phyloP scores from a whole-genome alignment of 2,329 filamentous ascomycete genomes.

The Fusarium aywerte region DNA sequence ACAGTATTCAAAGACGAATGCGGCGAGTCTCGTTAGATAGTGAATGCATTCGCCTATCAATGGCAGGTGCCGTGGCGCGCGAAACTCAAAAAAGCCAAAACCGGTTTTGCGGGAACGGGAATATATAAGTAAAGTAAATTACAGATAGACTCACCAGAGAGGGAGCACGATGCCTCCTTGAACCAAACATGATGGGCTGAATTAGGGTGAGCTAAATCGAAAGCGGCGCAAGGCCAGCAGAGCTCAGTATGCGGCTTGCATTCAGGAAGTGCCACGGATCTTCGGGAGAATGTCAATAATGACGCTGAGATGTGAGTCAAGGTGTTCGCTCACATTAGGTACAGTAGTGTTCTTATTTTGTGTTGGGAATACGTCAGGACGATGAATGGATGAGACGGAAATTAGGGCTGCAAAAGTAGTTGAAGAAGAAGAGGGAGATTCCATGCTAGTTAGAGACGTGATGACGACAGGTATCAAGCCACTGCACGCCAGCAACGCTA shows the following conservation, averaged over 20 bases:
- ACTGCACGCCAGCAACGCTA: conserved; percentile 32
- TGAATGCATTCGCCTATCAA: conserved; percentile 12
- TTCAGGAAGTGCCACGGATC: conserved; percentile 26
- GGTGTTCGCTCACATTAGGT: conserved; percentile 9
- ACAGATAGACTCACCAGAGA: conserved; percentile 58
- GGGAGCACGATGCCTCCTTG: conserved; percentile 61
- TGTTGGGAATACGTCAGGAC: conserved; percentile 3
- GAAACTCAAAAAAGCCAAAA: conserved; percentile 43
- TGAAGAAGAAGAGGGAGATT: conserved; percentile 29
- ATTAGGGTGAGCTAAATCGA: conserved; percentile 31
- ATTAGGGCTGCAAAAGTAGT: conserved; percentile 26
- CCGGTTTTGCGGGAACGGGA: conserved; percentile 29
- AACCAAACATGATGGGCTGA: conserved; percentile 59
- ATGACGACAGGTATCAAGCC: conserved; percentile 47
- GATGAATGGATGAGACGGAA: conserved; percentile 18
- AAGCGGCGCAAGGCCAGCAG: conserved; percentile 39
- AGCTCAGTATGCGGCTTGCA: conserved; percentile 34
- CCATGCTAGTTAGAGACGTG: conserved; percentile 24
- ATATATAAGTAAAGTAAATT: conserved; percentile 4
- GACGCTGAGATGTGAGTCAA: conserved; percentile 27
- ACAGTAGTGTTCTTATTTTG: conserved; percentile 9
- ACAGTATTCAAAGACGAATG: conserved; percentile 10
- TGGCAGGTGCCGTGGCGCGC: conserved; percentile 23
- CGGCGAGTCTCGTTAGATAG: conserved; percentile 6
- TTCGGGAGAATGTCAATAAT: conserved; percentile 4